Conservation (phyloP, 352 stramenopile species). For the Elongisporangium undulatum region DNA sequence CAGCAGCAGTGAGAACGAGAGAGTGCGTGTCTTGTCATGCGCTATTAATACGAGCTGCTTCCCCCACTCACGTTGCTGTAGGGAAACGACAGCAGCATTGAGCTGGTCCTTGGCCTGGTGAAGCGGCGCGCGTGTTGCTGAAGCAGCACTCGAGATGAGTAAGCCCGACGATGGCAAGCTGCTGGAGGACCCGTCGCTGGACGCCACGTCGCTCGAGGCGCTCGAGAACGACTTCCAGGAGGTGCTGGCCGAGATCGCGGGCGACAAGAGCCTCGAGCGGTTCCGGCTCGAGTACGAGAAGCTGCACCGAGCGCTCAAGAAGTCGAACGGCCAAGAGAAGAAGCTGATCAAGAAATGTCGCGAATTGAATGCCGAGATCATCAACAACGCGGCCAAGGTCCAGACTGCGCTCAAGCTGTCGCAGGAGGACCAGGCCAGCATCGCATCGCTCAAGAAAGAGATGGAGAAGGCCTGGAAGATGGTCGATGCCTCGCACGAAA, state of each 20-base stretch:
- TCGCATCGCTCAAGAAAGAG: constrained; percentile 93
- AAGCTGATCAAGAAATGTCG: constrained; percentile 95
- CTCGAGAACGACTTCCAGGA: constrained; percentile 93
- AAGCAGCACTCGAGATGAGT: background rate
- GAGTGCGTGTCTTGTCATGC: background rate
- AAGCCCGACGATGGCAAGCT: constrained; percentile 30
- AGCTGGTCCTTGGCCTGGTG: background rate
- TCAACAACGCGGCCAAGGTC: constrained; percentile 95
- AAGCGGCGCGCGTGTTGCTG: background rate
- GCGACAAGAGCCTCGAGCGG: constrained; percentile 91
- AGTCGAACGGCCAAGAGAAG: constrained; percentile 94
- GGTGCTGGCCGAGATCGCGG: constrained; percentile 88
- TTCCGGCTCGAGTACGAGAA: constrained; percentile 97
- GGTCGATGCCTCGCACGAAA: constrained; percentile 94
- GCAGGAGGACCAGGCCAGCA: constrained; percentile 93
- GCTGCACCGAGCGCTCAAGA: constrained; percentile 91
- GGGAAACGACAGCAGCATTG: background rate
- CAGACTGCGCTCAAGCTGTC: constrained; percentile 93
- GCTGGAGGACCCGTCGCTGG: constrained; percentile 40
- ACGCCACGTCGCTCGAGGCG: constrained; percentile 71
- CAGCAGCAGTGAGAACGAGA: background rate
- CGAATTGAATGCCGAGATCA: constrained; percentile 94
- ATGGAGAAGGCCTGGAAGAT: constrained; percentile 96
- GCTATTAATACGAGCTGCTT: background rate
- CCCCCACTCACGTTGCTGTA: background rate